Evolutionary conservation across 352 stramenopile genomes (phyloP), one percentile per base, ranked within the genome.

Genomic region (Peronosclerospora sorghi): DNA sequence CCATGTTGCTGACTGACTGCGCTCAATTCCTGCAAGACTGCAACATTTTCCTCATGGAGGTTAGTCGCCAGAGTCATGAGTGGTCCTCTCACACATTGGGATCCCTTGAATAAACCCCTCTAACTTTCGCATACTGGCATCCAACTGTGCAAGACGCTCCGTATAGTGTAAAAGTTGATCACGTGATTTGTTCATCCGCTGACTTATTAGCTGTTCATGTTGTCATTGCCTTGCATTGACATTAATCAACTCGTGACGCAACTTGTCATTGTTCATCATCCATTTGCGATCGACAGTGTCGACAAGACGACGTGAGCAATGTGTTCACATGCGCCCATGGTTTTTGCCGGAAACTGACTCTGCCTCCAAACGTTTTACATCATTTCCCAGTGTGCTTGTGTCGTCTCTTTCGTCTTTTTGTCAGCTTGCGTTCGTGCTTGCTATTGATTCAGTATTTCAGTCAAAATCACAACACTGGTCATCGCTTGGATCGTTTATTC

Each of bases 1-100:
- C 3, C 21, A 26, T 7, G 21, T 26, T 26, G 21, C 6, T 26
- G 21, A 6, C 21, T 84, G 72, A 47, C 65, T 84, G 7, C 75
- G 65, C 32, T 73, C 53, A 19, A 88, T 83, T 88, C 73, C 17
- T 68, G 48, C 17, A 83, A 28, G 27, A 88, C 82, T 7, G 70
- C 55, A 3, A 72, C 56, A 41, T 86, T 88, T 34, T 88, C 76
- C 45, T 85, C 66, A 20, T 70, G 54, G 30, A 88, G 30, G 38
- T 88, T 86, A 14, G 55, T 64, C 8, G 68, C 62, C 32, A 72
- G 45, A 4, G 70, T 86, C 32, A 65, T 41, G 23, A 86, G 57
- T 13, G 70, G 76, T 1, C 58, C 73, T 58, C 72, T 82, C 4
- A 85, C 62, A 1, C 43, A 4, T 59, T 54, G 9, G 83, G 43